phyloP scores from a whole-genome alignment of 257 asterid species.

The Penstemon davidsonii region DNA sequence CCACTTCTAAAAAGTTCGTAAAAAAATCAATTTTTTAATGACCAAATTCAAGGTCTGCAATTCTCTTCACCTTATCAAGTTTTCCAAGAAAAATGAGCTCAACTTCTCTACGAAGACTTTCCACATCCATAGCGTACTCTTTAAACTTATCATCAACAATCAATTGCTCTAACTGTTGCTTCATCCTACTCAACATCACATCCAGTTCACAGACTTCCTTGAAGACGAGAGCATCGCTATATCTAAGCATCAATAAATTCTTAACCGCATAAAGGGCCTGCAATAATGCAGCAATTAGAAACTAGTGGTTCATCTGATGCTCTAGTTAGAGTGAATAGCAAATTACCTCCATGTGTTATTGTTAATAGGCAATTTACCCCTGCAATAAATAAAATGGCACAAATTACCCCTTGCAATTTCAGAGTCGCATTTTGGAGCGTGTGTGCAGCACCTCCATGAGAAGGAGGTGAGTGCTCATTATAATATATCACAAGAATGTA shows the following conservation, averaged over 20 bases:
- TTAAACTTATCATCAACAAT: constrained; percentile 39
- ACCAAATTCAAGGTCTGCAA: not conserved
- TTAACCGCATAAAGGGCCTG: constrained; percentile 76
- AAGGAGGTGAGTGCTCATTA: too few relatives aligned
- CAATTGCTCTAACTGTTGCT: constrained; percentile 52
- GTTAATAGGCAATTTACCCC: too few relatives aligned
- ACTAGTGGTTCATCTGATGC: too few relatives aligned
- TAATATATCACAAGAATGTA: too few relatives aligned
- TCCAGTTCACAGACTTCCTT: constrained; percentile 60
- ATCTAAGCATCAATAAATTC: constrained; percentile 53
- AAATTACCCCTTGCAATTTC: too few relatives aligned
- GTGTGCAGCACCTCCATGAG: too few relatives aligned
- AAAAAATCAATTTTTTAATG: not conserved
- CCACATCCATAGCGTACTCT: constrained; percentile 63
- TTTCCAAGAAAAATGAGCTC: constrained; percentile 47
- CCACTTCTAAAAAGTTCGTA: constrained; percentile 18
- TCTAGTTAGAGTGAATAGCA: too few relatives aligned
- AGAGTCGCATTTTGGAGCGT: too few relatives aligned
- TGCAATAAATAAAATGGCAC: too few relatives aligned
- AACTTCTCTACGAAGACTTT: constrained; percentile 67
- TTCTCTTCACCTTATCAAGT: constrained; percentile 43
- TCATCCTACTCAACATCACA: constrained; percentile 47
- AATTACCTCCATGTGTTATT: too few relatives aligned
- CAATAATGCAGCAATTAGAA: constrained; percentile 7
- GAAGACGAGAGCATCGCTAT: constrained; percentile 49